Conservation (phyloP, 441 rosid genomes). For the Pelargonium hybrid region DNA sequence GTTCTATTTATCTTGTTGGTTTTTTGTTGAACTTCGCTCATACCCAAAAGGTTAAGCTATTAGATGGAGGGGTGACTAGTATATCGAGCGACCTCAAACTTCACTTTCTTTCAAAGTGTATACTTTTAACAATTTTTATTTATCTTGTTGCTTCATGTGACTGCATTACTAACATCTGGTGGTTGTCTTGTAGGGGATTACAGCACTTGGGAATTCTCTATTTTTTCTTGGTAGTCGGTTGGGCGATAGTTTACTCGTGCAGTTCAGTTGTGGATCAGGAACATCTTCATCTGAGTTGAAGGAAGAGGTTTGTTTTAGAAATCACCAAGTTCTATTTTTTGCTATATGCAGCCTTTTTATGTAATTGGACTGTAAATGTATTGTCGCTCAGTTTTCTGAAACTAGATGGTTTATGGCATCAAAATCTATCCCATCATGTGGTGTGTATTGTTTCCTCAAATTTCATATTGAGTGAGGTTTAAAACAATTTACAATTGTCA, state of each 20-base stretch:
- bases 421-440: neutral
- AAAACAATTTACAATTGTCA: neutral
- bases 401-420: neutral
- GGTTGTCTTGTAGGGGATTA: conserved; percentile 56
- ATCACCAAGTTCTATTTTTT: conserved; percentile 6
- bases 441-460: conserved; percentile 4
- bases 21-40: neutral
- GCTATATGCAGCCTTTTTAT: neutral
- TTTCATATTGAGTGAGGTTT: conserved; percentile 6
- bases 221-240: conserved; percentile 89
- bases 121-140: neutral
- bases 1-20: conserved; percentile 5
- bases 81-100: no score
- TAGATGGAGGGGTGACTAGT: no score
- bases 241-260: conserved; percentile 98
- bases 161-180: conserved; percentile 21
- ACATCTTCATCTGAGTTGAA: conserved; percentile 57
- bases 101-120: no score
- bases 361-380: neutral
- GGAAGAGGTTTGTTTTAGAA: conserved; percentile 63
- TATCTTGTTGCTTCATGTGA: conserved; percentile 12
- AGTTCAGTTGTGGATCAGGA: conserved; percentile 61
- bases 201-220: conserved; percentile 70
- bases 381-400: neutral
- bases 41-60: no score